Base-by-base conservation (phyloP, 495 filamentous ascomycete species). In the Annulohypoxylon nitens region DNA sequence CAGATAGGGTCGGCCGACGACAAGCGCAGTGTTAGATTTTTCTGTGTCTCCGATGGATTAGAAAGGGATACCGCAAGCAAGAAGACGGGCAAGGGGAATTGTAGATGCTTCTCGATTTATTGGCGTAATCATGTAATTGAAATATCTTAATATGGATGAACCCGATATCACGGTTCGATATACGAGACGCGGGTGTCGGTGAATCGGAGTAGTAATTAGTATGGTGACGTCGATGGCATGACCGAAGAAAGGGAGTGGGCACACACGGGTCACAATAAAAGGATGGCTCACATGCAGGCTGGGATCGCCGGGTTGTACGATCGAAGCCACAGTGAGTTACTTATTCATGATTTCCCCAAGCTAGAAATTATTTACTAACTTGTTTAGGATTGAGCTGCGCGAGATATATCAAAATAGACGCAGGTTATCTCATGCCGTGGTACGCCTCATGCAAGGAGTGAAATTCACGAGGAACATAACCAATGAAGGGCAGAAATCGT, bases 381-480 rank as follows among this genome's bases (percentile, higher is more conserved):
- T 30, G 30, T 30, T 30, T 30, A 30, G 30, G 30, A 30, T 6
- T 6, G 30, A 6, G 30, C 30, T 30, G 48, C 11, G 11, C 10
- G 6, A 50, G 48, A 47, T 14, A n/a, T 23, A 23, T 23, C 41
- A 3, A 45, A 0, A n/a, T 47, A 7, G 12, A 11, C 14, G 14
- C 1, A 20, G 8, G 4, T 20, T 2, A 47, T 7, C n/a, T 23
- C n/a, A 20, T 51, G 48, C 4, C 2, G 11, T 55, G 26, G 6
- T 55, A 30, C 14, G 25, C 25, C 51, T 26, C 26, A 34, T 11
- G 55, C n/a, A 59, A 59, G 34, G 55, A 12, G 36, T 16, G 26
- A n/a, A 57, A 14, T 3, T 30, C 33, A 36, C 36, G n/a, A 59
- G 55, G 55, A 59, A 59, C 33, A 59, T 23, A n/a, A 16, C 55